Percentiles rank a stretch among this genome's conserved stretches.
Evolutionary conservation across 768 basidiomycete species (phyloP).

Genomic region (Kwoniella europaea): DNA sequence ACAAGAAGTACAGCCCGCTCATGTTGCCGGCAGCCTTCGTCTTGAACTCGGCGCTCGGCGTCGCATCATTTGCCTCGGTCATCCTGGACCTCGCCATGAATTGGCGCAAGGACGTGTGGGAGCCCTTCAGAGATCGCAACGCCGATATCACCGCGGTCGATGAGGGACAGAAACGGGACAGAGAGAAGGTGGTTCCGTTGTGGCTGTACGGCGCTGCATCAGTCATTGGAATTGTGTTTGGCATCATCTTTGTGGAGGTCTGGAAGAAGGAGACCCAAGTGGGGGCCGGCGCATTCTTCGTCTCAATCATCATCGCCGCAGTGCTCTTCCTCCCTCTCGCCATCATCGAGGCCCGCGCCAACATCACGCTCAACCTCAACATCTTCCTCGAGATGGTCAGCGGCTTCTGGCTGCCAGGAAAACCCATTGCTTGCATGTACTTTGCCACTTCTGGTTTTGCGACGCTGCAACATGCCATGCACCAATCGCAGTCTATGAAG

Average conservation of each 20-base stretch:
- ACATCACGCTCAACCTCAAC: not conserved
- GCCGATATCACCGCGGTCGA: not conserved
- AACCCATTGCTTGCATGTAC: constrained; percentile 6
- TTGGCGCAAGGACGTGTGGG: not conserved
- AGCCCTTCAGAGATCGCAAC: not conserved
- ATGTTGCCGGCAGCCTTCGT: constrained; percentile 1
- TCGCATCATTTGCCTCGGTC: not conserved
- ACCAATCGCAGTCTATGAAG: not conserved
- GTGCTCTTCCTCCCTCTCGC: not conserved
- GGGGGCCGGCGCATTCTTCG: not conserved
- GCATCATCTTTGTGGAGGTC: not conserved
- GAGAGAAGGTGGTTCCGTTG: not conserved
- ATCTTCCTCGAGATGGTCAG: not conserved
- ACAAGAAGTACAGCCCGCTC: not conserved
- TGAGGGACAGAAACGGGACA: not conserved
- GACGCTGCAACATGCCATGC: constrained; percentile 1
- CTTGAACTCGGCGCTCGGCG: not conserved
- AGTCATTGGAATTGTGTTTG: not conserved
- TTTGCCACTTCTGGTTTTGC: not conserved
- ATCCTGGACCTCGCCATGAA: not conserved
- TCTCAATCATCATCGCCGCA: not conserved
- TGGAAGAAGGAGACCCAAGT: not conserved
- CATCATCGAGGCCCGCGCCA: not conserved
- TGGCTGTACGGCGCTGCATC: not conserved
- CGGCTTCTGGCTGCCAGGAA: not conserved